Base-by-base conservation (phyloP, 1,284 basidiomycete species). In the Marasmius tenuissimus region DNA sequence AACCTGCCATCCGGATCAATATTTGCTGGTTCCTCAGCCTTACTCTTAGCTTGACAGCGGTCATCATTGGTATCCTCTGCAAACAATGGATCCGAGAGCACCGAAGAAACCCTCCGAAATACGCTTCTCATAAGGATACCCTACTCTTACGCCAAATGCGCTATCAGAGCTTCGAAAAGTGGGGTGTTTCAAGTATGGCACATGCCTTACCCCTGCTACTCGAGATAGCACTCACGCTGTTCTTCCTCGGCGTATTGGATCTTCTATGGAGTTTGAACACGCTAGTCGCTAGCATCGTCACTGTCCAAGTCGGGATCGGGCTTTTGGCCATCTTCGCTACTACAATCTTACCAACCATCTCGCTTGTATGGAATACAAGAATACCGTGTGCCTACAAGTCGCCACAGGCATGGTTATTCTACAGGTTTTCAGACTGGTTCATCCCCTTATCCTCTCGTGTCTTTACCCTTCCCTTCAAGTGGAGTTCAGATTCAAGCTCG, bases 41-140 rank as follows among this genome's bases (percentile, higher is more conserved):
- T n/a, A 54, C 52, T 10, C 27, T 54, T 11, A 54, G 52, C 37
- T 35, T 54, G 3, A 54, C 52, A 11, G 52, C 52, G 12, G 52
- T 54, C n/a, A 35, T 54, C 18, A 37, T 54, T n/a, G 52, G 52
- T 10, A 54, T 54, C 20, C 34, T 54, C 5, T 54, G 52, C 52
- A 54, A 54, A 35, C 52, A 54, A n/a, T 54, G 52, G 52, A 54
- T 54, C 16, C 27, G 52, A n/a, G 52, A 54, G 38, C 52, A 54
- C 16, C 27, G 52, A 4, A 34, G 52, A n/a, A 37, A n/a, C 34
- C 52, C 52, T 14, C 37, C 52, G 12, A 35, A 54, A 18, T 54
- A 54, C 8, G 38, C 35, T 5, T 54, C 52, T 9, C 27, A 54
- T n/a, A 54, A 54, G 37, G 52, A 54, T 18, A 34, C 14, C 35